phyloP scores from a whole-genome alignment of 805 yeast species.

The Brettanomyces anomalus region DNA sequence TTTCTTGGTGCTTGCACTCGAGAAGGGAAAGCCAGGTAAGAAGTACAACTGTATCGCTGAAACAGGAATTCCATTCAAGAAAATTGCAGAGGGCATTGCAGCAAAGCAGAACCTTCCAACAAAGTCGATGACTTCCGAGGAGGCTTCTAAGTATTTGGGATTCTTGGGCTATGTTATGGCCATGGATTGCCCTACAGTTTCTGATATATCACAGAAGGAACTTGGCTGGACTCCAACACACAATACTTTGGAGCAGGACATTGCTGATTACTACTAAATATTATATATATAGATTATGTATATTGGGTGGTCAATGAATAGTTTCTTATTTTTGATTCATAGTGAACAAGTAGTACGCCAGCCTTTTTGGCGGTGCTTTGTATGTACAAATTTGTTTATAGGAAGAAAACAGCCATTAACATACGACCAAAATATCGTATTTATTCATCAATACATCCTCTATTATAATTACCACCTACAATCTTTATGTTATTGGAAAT shows the following conservation, averaged over 20 bases:
- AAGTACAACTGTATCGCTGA: background rate
- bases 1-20: background rate
- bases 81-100: background rate
- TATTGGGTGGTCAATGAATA: background rate
- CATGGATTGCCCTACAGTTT: background rate
- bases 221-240: conserved; percentile 1
- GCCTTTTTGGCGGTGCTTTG: too few relatives aligned
- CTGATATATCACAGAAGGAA: background rate
- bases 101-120: background rate
- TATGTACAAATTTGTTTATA: too few relatives aligned
- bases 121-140: background rate
- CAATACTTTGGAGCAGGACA: background rate
- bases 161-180: background rate
- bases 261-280: background rate
- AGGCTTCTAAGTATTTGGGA: background rate
- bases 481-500: too few relatives aligned
- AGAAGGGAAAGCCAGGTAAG: background rate
- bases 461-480: too few relatives aligned
- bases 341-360: too few relatives aligned
- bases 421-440: too few relatives aligned
- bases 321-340: background rate
- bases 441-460: too few relatives aligned
- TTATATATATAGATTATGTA: background rate
- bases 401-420: too few relatives aligned
- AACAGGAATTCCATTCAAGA: background rate